These are phyloP conservation scores for Elsinoe australis DNA, from an alignment of 2,329 filamentous ascomycete genomes.

Conservation along the genomic window DNA sequence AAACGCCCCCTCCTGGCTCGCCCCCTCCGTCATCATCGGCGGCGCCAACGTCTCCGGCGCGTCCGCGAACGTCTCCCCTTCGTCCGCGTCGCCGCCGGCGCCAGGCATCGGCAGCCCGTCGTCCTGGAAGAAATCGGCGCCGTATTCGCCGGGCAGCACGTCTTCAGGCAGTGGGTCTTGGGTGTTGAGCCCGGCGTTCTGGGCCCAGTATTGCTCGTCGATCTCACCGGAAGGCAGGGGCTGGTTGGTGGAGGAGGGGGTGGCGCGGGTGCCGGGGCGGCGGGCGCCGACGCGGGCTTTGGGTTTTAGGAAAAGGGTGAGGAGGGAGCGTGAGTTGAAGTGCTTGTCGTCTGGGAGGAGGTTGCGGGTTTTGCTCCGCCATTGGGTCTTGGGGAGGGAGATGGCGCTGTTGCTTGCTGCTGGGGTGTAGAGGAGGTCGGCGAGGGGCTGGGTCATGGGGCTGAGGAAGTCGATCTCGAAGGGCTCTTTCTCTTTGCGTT, in stretches of 20 bases:
- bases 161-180: constrained; percentile 38
- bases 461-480: constrained; percentile 89
- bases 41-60: constrained; percentile 73
- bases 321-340: constrained; percentile 86
- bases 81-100: constrained; percentile 58
- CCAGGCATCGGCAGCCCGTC: constrained; percentile 64
- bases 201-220: constrained; percentile 92
- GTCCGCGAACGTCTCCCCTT: constrained; percentile 70
- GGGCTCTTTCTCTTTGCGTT: constrained; percentile 88
- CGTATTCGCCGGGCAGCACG: constrained; percentile 68
- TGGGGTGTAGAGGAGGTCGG: constrained; percentile 72
- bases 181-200: constrained; percentile 48
- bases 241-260: constrained; percentile 36
- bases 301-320: constrained; percentile 89
- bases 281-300: constrained; percentile 73
- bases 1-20: constrained; percentile 48
- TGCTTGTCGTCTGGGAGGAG: constrained; percentile 95
- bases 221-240: constrained; percentile 65
- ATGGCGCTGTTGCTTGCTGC: constrained; percentile 75
- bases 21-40: constrained; percentile 45
- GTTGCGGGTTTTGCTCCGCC: constrained; percentile 89
- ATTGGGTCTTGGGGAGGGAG: constrained; percentile 83
- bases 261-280: constrained; percentile 46
- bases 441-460: constrained; percentile 61
- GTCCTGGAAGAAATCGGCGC: constrained; percentile 96